These are phyloP conservation scores for Penicillium digitatum DNA, from an alignment of 2,329 filamentous ascomycete genomes.

Conservation along the genomic window DNA sequence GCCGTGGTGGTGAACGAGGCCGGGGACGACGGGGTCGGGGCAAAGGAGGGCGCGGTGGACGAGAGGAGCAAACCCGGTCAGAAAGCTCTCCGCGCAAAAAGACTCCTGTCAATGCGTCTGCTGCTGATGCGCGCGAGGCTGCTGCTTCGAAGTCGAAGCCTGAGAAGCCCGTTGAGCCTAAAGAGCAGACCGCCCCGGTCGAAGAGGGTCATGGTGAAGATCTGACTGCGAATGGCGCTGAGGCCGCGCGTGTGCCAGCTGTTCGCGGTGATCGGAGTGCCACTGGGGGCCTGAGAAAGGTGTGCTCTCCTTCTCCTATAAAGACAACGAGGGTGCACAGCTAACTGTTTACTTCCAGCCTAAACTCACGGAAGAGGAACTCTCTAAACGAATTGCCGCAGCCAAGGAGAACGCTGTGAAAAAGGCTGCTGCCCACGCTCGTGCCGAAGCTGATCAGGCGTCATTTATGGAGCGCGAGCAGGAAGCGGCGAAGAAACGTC, in stretches of 20 bases:
- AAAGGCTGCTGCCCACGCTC: conserved; percentile 57
- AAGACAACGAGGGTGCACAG: background rate
- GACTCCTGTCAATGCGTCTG: conserved; percentile 13
- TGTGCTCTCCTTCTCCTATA: conserved; percentile 16
- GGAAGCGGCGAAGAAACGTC: conserved; percentile 52
- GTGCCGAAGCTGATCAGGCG: conserved; percentile 65
- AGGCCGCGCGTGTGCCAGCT: conserved; percentile 39
- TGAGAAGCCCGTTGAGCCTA: conserved; percentile 8
- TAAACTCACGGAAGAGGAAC: conserved; percentile 62
- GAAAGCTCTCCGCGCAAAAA: conserved; percentile 20
- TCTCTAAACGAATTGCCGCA: conserved; percentile 57
- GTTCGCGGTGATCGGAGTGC: conserved; percentile 54
- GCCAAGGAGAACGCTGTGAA: conserved; percentile 61
- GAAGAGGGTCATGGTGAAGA: conserved; percentile 15
- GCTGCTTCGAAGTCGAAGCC: conserved; percentile 17
- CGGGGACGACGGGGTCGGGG: conserved; percentile 30
- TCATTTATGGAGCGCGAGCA: conserved; percentile 62
- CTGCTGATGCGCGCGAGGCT: conserved; percentile 14
- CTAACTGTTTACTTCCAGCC: conserved; percentile 42
- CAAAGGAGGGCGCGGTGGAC: conserved; percentile 22
- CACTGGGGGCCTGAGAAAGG: conserved; percentile 51
- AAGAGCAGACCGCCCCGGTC: conserved; percentile 5
- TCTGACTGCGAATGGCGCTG: conserved; percentile 15
- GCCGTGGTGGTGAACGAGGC: conserved; percentile 30
- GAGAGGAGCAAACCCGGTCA: conserved; percentile 18